Evolutionary conservation across 352 stramenopile species (phyloP).

Genomic region (Phytophthora citrophthora): DNA sequence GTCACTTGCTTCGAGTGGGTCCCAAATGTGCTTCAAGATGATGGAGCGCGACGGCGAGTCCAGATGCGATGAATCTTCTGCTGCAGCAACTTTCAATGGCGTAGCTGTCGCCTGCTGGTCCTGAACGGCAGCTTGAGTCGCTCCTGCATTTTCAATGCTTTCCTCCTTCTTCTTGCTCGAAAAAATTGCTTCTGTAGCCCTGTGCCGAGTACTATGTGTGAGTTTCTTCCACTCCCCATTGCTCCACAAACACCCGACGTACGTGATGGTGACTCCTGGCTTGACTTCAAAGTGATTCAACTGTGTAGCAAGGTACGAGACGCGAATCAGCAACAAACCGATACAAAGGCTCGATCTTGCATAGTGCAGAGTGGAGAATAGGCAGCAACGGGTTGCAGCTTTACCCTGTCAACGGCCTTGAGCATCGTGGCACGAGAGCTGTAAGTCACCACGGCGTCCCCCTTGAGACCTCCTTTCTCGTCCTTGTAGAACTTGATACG

Average conservation of each 20-base stretch:
- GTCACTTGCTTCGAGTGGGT: conserved; percentile 56
- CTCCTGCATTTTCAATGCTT: conserved; percentile 5
- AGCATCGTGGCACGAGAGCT: conserved; percentile 63
- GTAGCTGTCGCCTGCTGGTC: background rate
- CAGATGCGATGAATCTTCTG: conserved; percentile 14
- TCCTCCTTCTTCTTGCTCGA: conserved; percentile 36
- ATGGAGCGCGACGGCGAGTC: conserved; percentile 68
- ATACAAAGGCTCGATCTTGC: conserved; percentile 1
- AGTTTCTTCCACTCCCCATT: background rate
- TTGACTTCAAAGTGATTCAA: conserved; percentile 87
- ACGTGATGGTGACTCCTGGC: conserved; percentile 85
- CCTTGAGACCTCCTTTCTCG: conserved; percentile 77
- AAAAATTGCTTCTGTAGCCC: conserved; percentile 58
- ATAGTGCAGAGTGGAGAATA: background rate
- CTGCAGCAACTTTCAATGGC: background rate
- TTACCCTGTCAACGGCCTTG: conserved; percentile 80
- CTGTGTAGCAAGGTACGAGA: conserved; percentile 48
- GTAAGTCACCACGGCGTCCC: conserved; percentile 89
- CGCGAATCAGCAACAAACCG: conserved; percentile 28
- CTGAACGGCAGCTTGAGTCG: background rate
- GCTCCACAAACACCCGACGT: conserved; percentile 4
- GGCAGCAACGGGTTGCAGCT: conserved; percentile 3
- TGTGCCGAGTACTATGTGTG: conserved; percentile 14
- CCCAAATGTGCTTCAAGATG: conserved; percentile 67
- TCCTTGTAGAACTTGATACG: conserved; percentile 90